Conservation (phyloP, 306 rosid species). For the Begonia masoniana region DNA sequence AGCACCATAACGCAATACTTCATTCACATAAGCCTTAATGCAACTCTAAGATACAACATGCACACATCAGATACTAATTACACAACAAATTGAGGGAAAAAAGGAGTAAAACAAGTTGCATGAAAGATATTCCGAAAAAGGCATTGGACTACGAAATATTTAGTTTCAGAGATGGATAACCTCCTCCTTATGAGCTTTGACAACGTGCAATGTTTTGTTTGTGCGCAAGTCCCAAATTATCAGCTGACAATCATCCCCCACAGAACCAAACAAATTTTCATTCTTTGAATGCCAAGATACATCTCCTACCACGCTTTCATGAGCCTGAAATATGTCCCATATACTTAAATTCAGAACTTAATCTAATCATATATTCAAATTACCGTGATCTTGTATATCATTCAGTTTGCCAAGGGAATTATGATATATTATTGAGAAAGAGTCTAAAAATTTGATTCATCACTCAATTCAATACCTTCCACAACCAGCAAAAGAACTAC, state of each 20-base stretch:
- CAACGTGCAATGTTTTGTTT: constrained; percentile 45
- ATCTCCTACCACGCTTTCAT: constrained; percentile 60
- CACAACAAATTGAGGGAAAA: too few relatives aligned
- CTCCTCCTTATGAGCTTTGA: constrained; percentile 77
- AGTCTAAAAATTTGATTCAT: too few relatives aligned
- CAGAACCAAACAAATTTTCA: constrained; percentile 67
- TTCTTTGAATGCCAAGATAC: constrained; percentile 74
- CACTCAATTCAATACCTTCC: neutral
- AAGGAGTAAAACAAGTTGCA: too few relatives aligned
- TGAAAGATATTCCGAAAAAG: neutral
- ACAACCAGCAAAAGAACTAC: neutral
- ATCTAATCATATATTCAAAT: neutral
- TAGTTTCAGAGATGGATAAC: constrained; percentile 14
- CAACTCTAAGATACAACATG: too few relatives aligned
- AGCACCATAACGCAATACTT: too few relatives aligned
- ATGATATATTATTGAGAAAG: too few relatives aligned
- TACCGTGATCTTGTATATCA: too few relatives aligned
- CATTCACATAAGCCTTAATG: too few relatives aligned
- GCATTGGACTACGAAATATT: neutral
- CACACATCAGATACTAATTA: too few relatives aligned
- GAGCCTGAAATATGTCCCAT: constrained; percentile 25
- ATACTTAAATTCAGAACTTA: neutral
- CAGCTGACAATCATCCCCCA: constrained; percentile 77
- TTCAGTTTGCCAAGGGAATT: too few relatives aligned
- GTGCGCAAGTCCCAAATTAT: constrained; percentile 84